Conservation (phyloP, 805 yeast species). For the Starmerella etchellsii region DNA sequence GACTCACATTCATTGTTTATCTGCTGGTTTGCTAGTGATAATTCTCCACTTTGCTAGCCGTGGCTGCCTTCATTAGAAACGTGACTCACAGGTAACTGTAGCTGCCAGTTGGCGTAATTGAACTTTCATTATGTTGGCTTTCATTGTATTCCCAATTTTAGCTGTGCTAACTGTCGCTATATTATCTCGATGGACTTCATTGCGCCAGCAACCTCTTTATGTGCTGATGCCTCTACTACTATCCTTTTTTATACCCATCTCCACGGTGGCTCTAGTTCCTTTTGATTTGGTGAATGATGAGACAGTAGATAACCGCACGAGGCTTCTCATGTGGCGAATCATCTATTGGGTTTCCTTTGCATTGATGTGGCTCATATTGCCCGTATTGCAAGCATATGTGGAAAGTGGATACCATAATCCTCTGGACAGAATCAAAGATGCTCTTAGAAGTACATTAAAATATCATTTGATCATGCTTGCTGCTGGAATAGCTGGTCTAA, state of each 20-base stretch:
- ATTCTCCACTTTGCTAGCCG: no score
- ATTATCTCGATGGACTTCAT: conserved; percentile 17
- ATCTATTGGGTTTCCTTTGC: conserved; percentile 71
- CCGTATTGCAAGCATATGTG: conserved; percentile 59
- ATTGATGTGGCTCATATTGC: conserved; percentile 68
- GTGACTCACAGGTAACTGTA: no score
- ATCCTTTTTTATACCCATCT: conserved; percentile 58
- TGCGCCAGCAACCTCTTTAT: conserved; percentile 16
- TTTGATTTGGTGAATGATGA: conserved; percentile 51
- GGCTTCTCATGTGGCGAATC: conserved; percentile 54
- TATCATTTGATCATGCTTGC: conserved; percentile 48
- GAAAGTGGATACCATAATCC: conserved; percentile 53
- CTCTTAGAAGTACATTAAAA: conserved; percentile 42
- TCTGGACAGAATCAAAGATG: conserved; percentile 38
- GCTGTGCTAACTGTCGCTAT: conserved; percentile 16
- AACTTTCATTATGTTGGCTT: conserved; percentile 11
- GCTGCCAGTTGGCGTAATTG: no score
- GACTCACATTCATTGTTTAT: no score
- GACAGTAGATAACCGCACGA: conserved; percentile 34
- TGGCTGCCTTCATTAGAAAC: no score
- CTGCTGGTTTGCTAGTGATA: no score
- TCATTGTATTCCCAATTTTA: conserved; percentile 16
- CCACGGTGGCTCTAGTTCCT: conserved; percentile 62
- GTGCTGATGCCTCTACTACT: conserved; percentile 16
- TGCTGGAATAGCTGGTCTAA: conserved; percentile 39